Conservation (phyloP, 208 protist genomes). For the Crithidia thermophila region DNA sequence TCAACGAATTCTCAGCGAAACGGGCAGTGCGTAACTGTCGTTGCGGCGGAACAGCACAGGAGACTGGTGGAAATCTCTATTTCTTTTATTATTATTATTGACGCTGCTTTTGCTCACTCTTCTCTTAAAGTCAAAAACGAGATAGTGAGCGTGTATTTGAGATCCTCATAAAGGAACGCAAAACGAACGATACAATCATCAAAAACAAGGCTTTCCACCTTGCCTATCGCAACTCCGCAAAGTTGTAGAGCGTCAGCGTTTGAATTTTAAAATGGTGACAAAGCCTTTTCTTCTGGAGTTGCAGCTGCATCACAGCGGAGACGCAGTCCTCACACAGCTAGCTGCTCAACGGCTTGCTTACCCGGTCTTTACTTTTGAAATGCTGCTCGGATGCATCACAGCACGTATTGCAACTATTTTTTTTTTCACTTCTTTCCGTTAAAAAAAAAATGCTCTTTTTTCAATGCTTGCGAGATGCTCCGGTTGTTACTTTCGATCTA, state of each 20-base stretch:
- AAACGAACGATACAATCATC: not conserved
- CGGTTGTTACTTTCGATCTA: not conserved
- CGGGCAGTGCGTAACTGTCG: not conserved
- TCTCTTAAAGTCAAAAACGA: not conserved
- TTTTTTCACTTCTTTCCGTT: not conserved
- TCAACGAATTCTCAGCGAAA: not conserved
- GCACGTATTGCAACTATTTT: too few relatives aligned
- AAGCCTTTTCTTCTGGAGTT: too few relatives aligned
- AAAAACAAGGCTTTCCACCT: not conserved
- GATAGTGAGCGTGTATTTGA: not conserved
- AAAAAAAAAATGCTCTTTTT: conserved; percentile 8
- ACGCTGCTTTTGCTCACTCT: not conserved
- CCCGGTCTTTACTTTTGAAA: not conserved
- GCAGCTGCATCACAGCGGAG: too few relatives aligned
- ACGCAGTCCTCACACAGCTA: too few relatives aligned
- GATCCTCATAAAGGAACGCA: not conserved
- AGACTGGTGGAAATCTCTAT: too few relatives aligned
- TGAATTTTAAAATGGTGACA: too few relatives aligned
- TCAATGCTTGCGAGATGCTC: conserved; percentile 1
- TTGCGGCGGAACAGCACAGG: too few relatives aligned
- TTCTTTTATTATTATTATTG: not conserved
- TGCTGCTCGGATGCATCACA: not conserved
- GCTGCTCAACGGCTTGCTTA: too few relatives aligned
- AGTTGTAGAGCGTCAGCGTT: too few relatives aligned
- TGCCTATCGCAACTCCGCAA: too few relatives aligned